A percentile compares a stretch with the other conserved stretches of the same genome.
Evolutionary conservation across 106 monocot species (phyloP).

Genomic region (Triglochin maritima): DNA sequence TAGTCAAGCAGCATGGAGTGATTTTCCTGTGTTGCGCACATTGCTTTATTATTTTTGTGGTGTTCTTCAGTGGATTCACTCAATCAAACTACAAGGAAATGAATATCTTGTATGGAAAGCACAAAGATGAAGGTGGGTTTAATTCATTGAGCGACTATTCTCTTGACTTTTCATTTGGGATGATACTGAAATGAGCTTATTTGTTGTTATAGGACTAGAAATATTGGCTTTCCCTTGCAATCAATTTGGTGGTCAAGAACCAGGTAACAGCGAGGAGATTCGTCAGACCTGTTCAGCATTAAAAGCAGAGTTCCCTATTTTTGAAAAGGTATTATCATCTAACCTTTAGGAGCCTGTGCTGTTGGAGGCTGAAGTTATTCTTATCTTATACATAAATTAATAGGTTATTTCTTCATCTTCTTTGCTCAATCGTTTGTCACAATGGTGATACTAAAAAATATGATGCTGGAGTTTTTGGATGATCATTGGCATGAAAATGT

Average conservation of each 20-base stretch:
- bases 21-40: no score
- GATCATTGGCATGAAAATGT: no score
- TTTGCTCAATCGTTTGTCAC: no score
- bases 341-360: background rate
- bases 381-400: no score
- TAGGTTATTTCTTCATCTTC: no score
- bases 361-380: background rate
- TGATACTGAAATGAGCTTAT: background rate
- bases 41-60: no score
- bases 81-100: slow-evolving; percentile 59
- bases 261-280: slow-evolving; percentile 62
- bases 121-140: slow-evolving; percentile 27
- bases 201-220: slow-evolving; percentile 35
- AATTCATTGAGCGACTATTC: background rate
- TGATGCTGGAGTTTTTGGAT: no score
- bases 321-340: slow-evolving; percentile 46
- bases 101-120: slow-evolving; percentile 51
- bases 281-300: slow-evolving; percentile 42
- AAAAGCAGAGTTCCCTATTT: slow-evolving; percentile 64
- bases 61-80: slow-evolving; percentile 38
- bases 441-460: no score
- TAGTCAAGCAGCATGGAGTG: no score
- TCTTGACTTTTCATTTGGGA: background rate
- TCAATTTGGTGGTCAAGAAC: slow-evolving; percentile 67
- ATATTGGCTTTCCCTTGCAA: slow-evolving; percentile 87